Conservation (phyloP, 2,329 filamentous ascomycete genomes). For the Aspergillus amoenus region DNA sequence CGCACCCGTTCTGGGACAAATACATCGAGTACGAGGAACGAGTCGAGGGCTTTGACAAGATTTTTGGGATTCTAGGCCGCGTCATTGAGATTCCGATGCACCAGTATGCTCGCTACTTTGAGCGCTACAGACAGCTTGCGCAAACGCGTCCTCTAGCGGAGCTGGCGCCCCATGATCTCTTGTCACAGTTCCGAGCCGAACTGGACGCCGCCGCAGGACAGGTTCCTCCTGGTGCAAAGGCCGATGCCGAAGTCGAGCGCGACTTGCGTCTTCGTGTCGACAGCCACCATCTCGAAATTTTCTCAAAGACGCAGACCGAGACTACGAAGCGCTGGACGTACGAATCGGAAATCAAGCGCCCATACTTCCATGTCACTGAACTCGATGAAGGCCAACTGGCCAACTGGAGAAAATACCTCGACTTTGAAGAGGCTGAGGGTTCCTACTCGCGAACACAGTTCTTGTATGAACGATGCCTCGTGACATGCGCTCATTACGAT, state of each 20-base stretch:
- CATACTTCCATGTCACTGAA: slow-evolving; percentile 95
- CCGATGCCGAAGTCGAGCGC: slow-evolving; percentile 77
- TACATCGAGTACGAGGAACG: slow-evolving; percentile 97
- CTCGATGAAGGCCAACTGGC: slow-evolving; percentile 78
- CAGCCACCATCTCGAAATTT: slow-evolving; percentile 75
- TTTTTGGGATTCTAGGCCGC: slow-evolving; percentile 79
- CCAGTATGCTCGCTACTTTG: slow-evolving; percentile 92
- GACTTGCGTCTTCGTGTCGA: slow-evolving; percentile 80
- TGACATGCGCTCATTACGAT: slow-evolving; percentile 91
- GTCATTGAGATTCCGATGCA: slow-evolving; percentile 91
- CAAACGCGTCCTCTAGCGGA: slow-evolving; percentile 71
- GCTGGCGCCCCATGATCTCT: slow-evolving; percentile 66
- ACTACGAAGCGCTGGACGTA: slow-evolving; percentile 93
- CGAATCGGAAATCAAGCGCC: slow-evolving; percentile 90
- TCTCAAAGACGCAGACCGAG: slow-evolving; percentile 78
- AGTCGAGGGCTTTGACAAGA: slow-evolving; percentile 76
- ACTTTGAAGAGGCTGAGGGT: slow-evolving; percentile 88
- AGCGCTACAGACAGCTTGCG: slow-evolving; percentile 78
- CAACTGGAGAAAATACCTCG: slow-evolving; percentile 95
- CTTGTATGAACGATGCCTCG: slow-evolving; percentile 89
- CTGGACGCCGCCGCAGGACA: slow-evolving; percentile 57
- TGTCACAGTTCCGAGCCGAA: slow-evolving; percentile 69
- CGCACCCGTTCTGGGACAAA: slow-evolving; percentile 98
- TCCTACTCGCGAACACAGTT: slow-evolving; percentile 73
- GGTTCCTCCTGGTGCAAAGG: slow-evolving; percentile 48